Percentiles rank a stretch among this genome's conserved stretches.
Evolutionary conservation across 2,329 filamentous ascomycete species (phyloP).

Genomic region (Ceratocystis huliohia): DNA sequence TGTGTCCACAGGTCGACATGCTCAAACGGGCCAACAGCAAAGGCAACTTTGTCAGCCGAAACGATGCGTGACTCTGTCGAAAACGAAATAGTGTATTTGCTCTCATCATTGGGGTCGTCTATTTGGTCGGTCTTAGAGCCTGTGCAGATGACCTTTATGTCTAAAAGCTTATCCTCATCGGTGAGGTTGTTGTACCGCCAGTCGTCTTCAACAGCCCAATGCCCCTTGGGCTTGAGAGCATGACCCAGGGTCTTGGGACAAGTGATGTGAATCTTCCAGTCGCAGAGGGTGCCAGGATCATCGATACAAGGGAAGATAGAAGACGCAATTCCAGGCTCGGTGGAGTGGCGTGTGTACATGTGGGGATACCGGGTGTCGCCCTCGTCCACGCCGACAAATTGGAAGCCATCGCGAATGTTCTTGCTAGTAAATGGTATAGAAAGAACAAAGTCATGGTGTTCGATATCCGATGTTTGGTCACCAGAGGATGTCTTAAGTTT

Average conservation of each 20-base stretch:
- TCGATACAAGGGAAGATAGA: constrained; percentile 92
- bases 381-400: constrained; percentile 77
- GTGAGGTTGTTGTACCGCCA: constrained; percentile 30
- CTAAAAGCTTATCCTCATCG: constrained; percentile 74
- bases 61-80: constrained; percentile 55
- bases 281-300: constrained; percentile 64
- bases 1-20: constrained; percentile 75
- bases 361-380: constrained; percentile 78
- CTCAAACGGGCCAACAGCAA: constrained; percentile 89
- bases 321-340: constrained; percentile 65
- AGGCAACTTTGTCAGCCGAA: constrained; percentile 79
- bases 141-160: constrained; percentile 83
- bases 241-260: constrained; percentile 80
- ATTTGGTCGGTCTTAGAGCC: constrained; percentile 78
- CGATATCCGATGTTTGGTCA: constrained; percentile 27
- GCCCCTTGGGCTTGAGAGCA: constrained; percentile 36
- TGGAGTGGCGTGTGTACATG: constrained; percentile 73
- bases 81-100: constrained; percentile 81
- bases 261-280: constrained; percentile 80
- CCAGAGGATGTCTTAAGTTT: constrained; percentile 36
- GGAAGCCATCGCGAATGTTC: constrained; percentile 70
- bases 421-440: constrained; percentile 65
- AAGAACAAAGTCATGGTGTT: constrained; percentile 34
- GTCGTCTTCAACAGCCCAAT: constrained; percentile 28
- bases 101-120: constrained; percentile 60